Percentiles rank a stretch among this genome's conserved stretches.
These are phyloP conservation scores for Sporothrix mexicana DNA, from an alignment of 2,329 filamentous ascomycete genomes.

Conservation along the genomic window DNA sequence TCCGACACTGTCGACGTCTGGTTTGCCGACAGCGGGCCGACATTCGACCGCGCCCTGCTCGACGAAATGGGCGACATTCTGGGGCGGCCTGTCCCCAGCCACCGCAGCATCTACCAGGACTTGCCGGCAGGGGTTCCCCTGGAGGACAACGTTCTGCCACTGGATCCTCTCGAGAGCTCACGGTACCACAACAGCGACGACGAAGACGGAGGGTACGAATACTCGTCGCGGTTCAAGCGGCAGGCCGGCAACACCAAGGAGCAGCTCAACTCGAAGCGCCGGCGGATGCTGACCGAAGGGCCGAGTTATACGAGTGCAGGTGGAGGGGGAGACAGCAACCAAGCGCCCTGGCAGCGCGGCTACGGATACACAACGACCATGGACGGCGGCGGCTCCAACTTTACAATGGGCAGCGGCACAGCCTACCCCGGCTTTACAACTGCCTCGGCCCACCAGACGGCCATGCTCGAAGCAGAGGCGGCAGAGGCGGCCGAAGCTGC, in stretches of 20 bases:
- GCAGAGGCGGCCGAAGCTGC: slow-evolving; percentile 41
- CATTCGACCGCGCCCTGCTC: slow-evolving; percentile 67
- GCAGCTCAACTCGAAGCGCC: slow-evolving; percentile 41
- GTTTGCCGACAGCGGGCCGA: slow-evolving; percentile 69
- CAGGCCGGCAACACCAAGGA: not conserved
- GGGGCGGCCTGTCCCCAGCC: slow-evolving; percentile 63
- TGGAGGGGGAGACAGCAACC: slow-evolving; percentile 41
- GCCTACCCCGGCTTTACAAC: slow-evolving; percentile 65
- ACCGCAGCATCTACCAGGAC: slow-evolving; percentile 58
- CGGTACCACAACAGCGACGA: slow-evolving; percentile 25
- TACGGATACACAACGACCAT: slow-evolving; percentile 67
- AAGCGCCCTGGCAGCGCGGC: slow-evolving; percentile 48
- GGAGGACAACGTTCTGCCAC: slow-evolving; percentile 72
- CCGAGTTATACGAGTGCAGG: slow-evolving; percentile 36
- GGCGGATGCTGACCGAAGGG: slow-evolving; percentile 35
- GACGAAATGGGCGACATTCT: slow-evolving; percentile 74
- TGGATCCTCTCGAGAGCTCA: slow-evolving; percentile 57
- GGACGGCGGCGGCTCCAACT: slow-evolving; percentile 58
- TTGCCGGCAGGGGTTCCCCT: slow-evolving; percentile 60
- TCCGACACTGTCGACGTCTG: slow-evolving; percentile 56
- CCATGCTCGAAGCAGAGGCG: slow-evolving; percentile 46
- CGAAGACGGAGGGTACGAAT: slow-evolving; percentile 28
- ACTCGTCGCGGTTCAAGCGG: not conserved
- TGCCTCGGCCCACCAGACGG: slow-evolving; percentile 60
- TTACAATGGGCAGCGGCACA: slow-evolving; percentile 58